Conservation (phyloP, 2,329 filamentous ascomycete genomes). For the Fusarium proliferatum region DNA sequence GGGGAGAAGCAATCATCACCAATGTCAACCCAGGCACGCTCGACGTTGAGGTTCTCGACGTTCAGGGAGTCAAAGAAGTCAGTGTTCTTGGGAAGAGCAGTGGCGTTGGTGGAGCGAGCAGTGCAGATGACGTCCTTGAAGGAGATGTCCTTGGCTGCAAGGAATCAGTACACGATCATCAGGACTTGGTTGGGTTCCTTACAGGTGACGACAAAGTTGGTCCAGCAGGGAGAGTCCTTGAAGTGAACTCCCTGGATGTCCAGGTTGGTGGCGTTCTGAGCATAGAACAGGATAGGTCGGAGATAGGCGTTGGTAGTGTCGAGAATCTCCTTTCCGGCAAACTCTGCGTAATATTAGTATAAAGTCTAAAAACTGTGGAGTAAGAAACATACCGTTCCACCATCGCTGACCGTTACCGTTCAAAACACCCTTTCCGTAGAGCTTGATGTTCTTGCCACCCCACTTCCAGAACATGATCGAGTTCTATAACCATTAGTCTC, state of each 20-base stretch:
- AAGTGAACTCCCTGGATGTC: constrained; percentile 41
- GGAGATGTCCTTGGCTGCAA: constrained; percentile 34
- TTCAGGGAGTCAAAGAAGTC: constrained; percentile 43
- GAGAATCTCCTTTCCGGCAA: constrained; percentile 39
- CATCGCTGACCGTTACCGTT: constrained; percentile 41
- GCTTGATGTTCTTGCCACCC: constrained; percentile 39
- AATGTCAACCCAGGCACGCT: constrained; percentile 41
- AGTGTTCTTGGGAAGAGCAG: constrained; percentile 39
- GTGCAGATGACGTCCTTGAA: constrained; percentile 42
- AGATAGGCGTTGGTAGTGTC: constrained; percentile 36
- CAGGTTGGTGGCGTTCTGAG: constrained; percentile 39
- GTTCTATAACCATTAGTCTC: constrained; percentile 20
- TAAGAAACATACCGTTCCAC: constrained; percentile 31
- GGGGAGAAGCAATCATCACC: constrained; percentile 43
- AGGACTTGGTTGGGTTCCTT: rapidly evolving
- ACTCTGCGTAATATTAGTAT: constrained; percentile 11
- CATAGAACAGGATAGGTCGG: constrained; percentile 42
- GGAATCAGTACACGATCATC: background rate
- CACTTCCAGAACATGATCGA: constrained; percentile 43
- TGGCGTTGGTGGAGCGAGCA: constrained; percentile 39
- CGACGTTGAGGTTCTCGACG: constrained; percentile 33
- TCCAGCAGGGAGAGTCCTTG: constrained; percentile 44
- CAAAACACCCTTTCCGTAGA: constrained; percentile 40
- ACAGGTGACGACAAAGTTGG: constrained; percentile 43
- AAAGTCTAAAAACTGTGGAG: rapidly evolving